phyloP scores from a whole-genome alignment of 805 yeast genomes.

The Ogataea sp. region DNA sequence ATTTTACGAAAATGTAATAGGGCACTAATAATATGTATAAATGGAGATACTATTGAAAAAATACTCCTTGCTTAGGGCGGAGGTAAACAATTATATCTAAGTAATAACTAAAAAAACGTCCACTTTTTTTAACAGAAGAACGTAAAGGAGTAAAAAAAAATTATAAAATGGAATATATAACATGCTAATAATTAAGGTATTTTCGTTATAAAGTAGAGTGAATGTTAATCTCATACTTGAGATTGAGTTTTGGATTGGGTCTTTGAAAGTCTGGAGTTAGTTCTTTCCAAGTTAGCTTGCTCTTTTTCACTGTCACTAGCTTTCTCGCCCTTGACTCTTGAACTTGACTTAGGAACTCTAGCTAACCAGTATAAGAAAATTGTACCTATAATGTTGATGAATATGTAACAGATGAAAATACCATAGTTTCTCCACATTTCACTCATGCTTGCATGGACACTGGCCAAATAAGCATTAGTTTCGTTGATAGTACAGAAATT shows the following conservation, averaged over 20 bases:
- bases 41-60: no score
- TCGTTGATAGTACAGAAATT: conserved; percentile 46
- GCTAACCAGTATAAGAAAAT: conserved; percentile 40
- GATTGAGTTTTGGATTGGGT: background rate
- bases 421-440: conserved; percentile 62
- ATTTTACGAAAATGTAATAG: no score
- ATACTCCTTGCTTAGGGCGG: no score
- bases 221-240: no score
- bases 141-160: no score
- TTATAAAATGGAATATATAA: no score
- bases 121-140: no score
- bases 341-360: conserved; percentile 44
- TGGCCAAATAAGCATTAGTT: conserved; percentile 39
- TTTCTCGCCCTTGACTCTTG: conserved; percentile 1
- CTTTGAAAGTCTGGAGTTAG: background rate
- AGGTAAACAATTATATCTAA: no score
- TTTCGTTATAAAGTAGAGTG: no score
- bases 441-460: conserved; percentile 31
- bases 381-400: conserved; percentile 29
- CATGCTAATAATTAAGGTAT: no score
- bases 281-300: background rate
- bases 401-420: conserved; percentile 41
- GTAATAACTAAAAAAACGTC: no score
- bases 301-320: background rate
- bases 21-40: no score